These are phyloP conservation scores for Rhizopogon sp. DNA, from an alignment of 768 basidiomycete genomes.

Conservation along the genomic window DNA sequence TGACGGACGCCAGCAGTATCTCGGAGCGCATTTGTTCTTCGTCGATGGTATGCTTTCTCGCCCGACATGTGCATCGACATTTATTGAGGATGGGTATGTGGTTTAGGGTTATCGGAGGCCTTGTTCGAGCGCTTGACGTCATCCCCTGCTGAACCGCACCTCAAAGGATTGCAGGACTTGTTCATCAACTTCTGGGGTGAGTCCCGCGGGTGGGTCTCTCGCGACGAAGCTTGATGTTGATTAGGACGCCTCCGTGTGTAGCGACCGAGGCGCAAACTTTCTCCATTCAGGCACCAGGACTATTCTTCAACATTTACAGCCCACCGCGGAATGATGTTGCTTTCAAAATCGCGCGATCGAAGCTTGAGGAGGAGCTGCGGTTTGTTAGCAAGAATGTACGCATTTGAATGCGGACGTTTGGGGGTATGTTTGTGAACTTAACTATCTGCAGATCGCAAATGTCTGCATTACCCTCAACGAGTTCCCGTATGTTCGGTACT, in stretches of 20 bases:
- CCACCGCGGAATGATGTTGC: slow-evolving; percentile 72
- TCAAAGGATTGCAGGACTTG: slow-evolving; percentile 79
- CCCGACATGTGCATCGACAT: background rate
- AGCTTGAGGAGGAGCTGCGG: slow-evolving; percentile 84
- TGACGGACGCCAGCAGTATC: slow-evolving; percentile 62
- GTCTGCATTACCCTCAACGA: slow-evolving; percentile 88
- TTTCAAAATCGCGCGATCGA: slow-evolving; percentile 59
- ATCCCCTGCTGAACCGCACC: slow-evolving; percentile 70
- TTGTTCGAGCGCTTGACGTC: slow-evolving; percentile 72
- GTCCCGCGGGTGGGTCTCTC: slow-evolving; percentile 21
- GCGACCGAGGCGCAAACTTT: slow-evolving; percentile 86
- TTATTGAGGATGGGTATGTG: slow-evolving; percentile 2
- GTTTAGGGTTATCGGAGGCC: slow-evolving; percentile 67
- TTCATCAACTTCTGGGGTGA: slow-evolving; percentile 92
- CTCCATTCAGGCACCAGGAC: slow-evolving; percentile 67
- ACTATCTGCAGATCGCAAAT: slow-evolving; percentile 64
- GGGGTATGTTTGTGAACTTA: background rate
- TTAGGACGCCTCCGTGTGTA: slow-evolving; percentile 25
- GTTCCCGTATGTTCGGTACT: slow-evolving; percentile 91
- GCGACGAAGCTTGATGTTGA: slow-evolving; percentile 6
- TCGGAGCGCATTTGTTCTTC: slow-evolving; percentile 87
- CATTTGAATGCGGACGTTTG: background rate
- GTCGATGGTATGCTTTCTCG: slow-evolving; percentile 63
- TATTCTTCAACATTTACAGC: slow-evolving; percentile 88
- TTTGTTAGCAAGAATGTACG: slow-evolving; percentile 66